These are phyloP conservation scores for Neurospora sp. DNA, from an alignment of 495 filamentous ascomycete genomes.

Conservation along the genomic window DNA sequence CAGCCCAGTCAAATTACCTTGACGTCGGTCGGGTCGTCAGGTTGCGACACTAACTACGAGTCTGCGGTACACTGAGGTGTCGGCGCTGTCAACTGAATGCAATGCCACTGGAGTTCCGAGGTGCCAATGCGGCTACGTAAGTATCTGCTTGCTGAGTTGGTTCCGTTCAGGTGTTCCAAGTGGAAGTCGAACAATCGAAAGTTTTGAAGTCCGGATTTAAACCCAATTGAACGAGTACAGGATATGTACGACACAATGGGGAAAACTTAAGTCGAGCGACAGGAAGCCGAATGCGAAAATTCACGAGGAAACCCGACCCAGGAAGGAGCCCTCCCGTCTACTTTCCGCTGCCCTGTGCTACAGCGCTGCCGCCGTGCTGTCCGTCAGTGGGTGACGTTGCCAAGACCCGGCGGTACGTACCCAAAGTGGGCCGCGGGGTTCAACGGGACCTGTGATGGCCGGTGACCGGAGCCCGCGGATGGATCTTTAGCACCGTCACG, in stretches of 20 bases:
- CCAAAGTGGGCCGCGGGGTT: neutral
- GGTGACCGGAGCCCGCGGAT: neutral
- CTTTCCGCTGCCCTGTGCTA: neutral
- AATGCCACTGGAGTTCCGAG: neutral
- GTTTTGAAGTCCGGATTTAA: neutral
- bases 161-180: neutral
- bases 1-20: constrained; percentile 10
- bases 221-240: neutral
- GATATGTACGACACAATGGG: neutral
- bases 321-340: neutral
- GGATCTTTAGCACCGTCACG: neutral
- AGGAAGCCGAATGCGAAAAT: neutral
- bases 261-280: neutral
- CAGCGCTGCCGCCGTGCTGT: neutral
- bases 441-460: neutral
- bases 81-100: neutral
- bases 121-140: neutral
- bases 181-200: neutral
- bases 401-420: neutral
- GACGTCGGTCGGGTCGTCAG: neutral
- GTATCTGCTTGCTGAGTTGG: neutral
- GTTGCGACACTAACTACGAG: neutral
- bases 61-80: neutral
- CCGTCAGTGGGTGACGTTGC: neutral
- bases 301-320: neutral